A percentile compares a stretch with the other conserved stretches of the same genome.
These are phyloP conservation scores for Musa balbisiana DNA, from an alignment of 202 grass and related monocot species.

Conservation along the genomic window DNA sequence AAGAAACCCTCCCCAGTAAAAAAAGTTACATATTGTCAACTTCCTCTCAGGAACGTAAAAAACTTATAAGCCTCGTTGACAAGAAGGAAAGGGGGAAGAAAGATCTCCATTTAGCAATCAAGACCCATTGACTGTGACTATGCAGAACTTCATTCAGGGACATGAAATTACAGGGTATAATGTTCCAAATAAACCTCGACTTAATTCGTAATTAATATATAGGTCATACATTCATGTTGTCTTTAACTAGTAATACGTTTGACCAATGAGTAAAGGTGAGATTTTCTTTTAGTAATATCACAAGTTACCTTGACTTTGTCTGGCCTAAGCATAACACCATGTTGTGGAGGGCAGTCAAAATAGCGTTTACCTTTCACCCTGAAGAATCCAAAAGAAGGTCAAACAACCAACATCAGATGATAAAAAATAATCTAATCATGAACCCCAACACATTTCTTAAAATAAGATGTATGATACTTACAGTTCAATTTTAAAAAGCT, in stretches of 20 bases:
- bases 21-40: too few relatives aligned
- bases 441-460: neutral
- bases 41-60: too few relatives aligned
- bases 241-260: neutral
- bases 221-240: neutral
- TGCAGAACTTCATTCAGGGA: neutral
- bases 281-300: neutral
- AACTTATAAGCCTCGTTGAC: neutral
- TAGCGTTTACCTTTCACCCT: conserved; percentile 82
- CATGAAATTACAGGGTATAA: neutral
- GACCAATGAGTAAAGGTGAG: neutral
- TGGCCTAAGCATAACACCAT: conserved; percentile 80
- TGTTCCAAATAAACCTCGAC: neutral
- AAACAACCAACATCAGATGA: conserved; percentile 6
- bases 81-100: neutral
- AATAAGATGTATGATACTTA: neutral
- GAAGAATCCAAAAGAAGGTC: conserved; percentile 22
- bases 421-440: neutral
- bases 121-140: too few relatives aligned
- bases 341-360: conserved; percentile 69
- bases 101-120: too few relatives aligned
- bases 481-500: too few relatives aligned
- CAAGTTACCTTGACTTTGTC: conserved; percentile 86
- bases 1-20: too few relatives aligned
- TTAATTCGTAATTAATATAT: neutral